Evolutionary conservation across 148 eudicot species (phyloP), one percentile per base, ranked within the genome.

Genomic region (Pouteria glomerata): DNA sequence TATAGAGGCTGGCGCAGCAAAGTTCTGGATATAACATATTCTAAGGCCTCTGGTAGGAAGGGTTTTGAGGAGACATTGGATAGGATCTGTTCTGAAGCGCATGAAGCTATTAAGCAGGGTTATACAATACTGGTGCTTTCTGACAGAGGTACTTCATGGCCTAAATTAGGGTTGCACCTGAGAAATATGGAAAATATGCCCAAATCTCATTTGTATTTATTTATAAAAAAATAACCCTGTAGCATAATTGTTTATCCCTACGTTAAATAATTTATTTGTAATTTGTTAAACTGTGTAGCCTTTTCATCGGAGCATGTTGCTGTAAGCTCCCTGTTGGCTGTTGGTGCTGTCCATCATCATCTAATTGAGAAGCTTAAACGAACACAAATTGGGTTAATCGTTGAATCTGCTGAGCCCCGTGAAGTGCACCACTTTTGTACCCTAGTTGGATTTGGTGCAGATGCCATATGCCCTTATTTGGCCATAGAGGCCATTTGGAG

Each of bases 341-440:
- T 90, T 80, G 97, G 99, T 68, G 99, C 97, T 52, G 99, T 96
- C 65, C 99, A 96, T 79, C 99, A 96, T 77, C 89, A 90, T 84
- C 80, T 96, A 47, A 97, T 96, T 21, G 82, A 90, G 77, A 92
- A 87, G 57, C 91, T 92, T 19, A 96, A 90, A 81, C 85, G 99
- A 29, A 96, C 99, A 62, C 92, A 82, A 70, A 92, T 92, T 33
- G 99, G 90, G 45, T 77, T 96, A 63, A 80, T 96, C 48, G 77
- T 96, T 62, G 99, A 96, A 80, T 90, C 99, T 57, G 99, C 99
- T 26, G 99, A 96, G 77, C 97, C 99, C 48, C 97, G 99, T 51
- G 99, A 96, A 82, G 99, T 96, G 80, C 99, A 96, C 80, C 99
- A 96, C 84, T 96, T 96, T 67, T 96, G 97, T 82, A 92, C 99